Evolutionary conservation across 2,329 filamentous ascomycete species (phyloP).

Genomic region (Thielaviopsis musarum): DNA sequence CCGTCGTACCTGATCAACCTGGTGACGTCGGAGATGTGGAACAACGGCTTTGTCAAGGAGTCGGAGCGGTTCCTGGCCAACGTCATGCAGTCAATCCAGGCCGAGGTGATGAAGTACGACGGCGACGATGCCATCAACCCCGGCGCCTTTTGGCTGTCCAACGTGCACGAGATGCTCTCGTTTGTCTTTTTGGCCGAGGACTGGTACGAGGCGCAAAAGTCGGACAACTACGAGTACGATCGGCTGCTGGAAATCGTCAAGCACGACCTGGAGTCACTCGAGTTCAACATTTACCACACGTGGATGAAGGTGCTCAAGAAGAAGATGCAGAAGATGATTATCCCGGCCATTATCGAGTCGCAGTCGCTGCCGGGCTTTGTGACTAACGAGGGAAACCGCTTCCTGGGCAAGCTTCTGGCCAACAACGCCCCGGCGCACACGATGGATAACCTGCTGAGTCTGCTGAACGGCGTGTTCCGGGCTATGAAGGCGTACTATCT

Average conservation of each 20-base stretch:
- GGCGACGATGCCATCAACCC: conserved; percentile 94
- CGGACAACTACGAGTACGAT: conserved; percentile 98
- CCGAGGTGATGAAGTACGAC: conserved; percentile 98
- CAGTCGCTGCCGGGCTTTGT: conserved; percentile 97
- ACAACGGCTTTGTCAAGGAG: conserved; percentile 98
- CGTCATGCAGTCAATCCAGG: conserved; percentile 98
- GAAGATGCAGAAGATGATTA: conserved; percentile 99
- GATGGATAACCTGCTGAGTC: conserved; percentile 94
- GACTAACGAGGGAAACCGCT: conserved; percentile 94
- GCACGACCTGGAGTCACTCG: conserved; percentile 91
- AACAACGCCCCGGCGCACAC: conserved; percentile 91
- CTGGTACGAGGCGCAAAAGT: conserved; percentile 99
- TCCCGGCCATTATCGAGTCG: conserved; percentile 96
- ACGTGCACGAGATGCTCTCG: conserved; percentile 98
- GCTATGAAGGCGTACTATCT: conserved; percentile 98
- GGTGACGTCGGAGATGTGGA: conserved; percentile 99
- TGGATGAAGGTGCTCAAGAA: conserved; percentile 99
- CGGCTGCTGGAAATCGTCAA: conserved; percentile 95
- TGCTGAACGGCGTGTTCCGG: conserved; percentile 93
- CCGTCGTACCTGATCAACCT: conserved; percentile 97
- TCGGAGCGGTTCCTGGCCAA: conserved; percentile 97
- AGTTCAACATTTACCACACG: conserved; percentile 99
- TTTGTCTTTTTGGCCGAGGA: conserved; percentile 98
- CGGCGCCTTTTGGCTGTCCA: conserved; percentile 96
- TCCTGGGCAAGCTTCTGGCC: conserved; percentile 86